Base-by-base conservation (phyloP, 768 basidiomycete species). In the Lactarius psammicola region DNA sequence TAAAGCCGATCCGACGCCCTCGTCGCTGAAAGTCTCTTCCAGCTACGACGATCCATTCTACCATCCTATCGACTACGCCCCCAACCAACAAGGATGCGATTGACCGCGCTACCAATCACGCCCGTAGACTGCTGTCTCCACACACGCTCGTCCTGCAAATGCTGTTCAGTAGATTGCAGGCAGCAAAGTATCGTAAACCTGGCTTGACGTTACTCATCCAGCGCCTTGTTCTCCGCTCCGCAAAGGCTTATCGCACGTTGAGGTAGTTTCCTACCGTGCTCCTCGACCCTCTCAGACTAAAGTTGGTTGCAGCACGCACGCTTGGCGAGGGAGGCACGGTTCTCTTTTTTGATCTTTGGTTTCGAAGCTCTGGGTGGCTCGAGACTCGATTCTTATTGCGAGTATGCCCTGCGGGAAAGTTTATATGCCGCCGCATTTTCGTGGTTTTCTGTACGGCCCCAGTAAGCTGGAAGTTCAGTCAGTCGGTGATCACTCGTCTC, bases 391-490 rank as follows among this genome's bases (percentile, higher is more conserved):
- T 80, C 85, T 0, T 86, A 86, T 66, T 89, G 92, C 62, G 95
- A 98, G 75, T 82, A 87, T 70, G 72, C 81, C 26, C 77, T 94
- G 36, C 84, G 97, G 49, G 85, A 92, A 69, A 80, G 80, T 58
- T 78, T 99, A 7, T 99, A 94, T 75, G 76, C 78, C 6, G 84
- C 87, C 2, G 94, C 94, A 2, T 92, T 93, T 70, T 84, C 87
- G 4, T 98, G 96, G 97, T 99, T 98, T 77, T 79, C 89, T n/a
- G 84, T 89, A 56, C 84, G 90, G n/a, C 90, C 95, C 10, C 94
- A 94, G 95, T 97, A 75, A 76, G 92, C 72, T 10, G 17, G 40
- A 18, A 34, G 36, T 53, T 42, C 4, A 36, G 44, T 59, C 51
- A n/a, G 28, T 11, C 7, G 20, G 34, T 28, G 9, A 53, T 3